Conservation (phyloP, 2,329 filamentous ascomycete genomes). For the Penicillium olsonii region DNA sequence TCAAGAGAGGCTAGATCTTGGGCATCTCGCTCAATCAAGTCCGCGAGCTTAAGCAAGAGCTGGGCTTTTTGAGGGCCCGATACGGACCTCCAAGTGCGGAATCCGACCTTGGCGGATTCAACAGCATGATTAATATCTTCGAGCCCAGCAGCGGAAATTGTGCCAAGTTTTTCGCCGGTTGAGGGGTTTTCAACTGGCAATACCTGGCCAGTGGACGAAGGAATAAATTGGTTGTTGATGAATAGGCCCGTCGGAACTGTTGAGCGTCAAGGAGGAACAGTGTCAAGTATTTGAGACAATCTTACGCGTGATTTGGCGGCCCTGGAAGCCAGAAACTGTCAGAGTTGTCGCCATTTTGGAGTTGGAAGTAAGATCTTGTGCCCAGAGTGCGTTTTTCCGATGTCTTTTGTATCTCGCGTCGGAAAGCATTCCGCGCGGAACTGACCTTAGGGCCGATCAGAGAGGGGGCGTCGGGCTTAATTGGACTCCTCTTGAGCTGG, state of each 20-base stretch:
- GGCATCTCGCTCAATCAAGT: slow-evolving; percentile 29
- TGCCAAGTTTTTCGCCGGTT: slow-evolving; percentile 23
- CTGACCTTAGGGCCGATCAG: not conserved
- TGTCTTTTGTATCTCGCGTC: slow-evolving; percentile 4
- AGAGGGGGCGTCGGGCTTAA: not conserved
- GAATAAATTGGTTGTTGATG: slow-evolving; percentile 30
- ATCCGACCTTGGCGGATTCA: slow-evolving; percentile 18
- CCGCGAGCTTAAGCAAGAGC: slow-evolving; percentile 28
- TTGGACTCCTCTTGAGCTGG: not conserved
- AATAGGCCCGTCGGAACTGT: slow-evolving; percentile 31
- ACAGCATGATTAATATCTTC: slow-evolving; percentile 30
- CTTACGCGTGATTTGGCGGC: slow-evolving; percentile 19
- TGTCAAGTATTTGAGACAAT: not conserved
- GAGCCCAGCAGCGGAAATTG: slow-evolving; percentile 24
- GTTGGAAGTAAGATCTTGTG: not conserved
- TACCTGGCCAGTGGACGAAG: slow-evolving; percentile 20
- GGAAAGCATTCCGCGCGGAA: slow-evolving; percentile 9
- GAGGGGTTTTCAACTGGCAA: slow-evolving; percentile 28
- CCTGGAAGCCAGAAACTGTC: slow-evolving; percentile 17
- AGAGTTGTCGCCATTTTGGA: slow-evolving; percentile 10
- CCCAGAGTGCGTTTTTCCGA: not conserved
- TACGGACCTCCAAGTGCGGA: slow-evolving; percentile 27
- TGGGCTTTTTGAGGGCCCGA: slow-evolving; percentile 18
- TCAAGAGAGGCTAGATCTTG: slow-evolving; percentile 29
- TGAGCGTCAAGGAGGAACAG: not conserved